Percentiles rank a stretch among this genome's conserved stretches.
phyloP scores from a whole-genome alignment of 768 basidiomycete genomes.

The Mycena galopus region DNA sequence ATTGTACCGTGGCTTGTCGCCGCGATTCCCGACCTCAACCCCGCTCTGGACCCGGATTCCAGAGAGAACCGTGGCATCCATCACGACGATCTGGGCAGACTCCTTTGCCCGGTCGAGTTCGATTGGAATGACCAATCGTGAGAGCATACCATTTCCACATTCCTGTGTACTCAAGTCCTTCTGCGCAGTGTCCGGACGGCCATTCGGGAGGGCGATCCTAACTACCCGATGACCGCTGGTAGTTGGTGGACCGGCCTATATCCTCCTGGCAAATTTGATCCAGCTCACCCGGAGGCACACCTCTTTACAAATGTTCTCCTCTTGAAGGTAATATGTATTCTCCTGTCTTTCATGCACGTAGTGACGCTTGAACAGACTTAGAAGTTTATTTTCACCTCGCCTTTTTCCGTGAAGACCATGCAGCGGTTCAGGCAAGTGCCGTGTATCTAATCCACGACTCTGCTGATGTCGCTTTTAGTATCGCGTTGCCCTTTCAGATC shows the following conservation, averaged over 20 bases:
- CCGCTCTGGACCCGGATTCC: constrained; percentile 2
- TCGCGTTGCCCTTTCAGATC: constrained; percentile 32
- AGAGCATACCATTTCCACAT: neutral
- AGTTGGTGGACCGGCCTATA: constrained; percentile 4
- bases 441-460: neutral
- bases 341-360: neutral
- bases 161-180: neutral
- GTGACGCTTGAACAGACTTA: constrained; percentile 1
- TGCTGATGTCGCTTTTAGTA: constrained; percentile 9
- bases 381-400: neutral
- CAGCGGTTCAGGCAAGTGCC: constrained; percentile 40
- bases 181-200: neutral
- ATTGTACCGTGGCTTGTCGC: constrained; percentile 10
- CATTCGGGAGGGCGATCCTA: neutral
- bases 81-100: neutral
- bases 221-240: neutral
- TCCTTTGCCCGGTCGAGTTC: constrained; percentile 10
- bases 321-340: neutral
- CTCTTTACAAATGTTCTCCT: neutral
- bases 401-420: constrained; percentile 7
- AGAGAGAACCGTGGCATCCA: constrained; percentile 4
- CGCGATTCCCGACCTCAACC: neutral
- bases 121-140: neutral
- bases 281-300: neutral
- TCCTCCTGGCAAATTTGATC: neutral